Conservation (phyloP, 225 moss, liverwort and hornwort species). For the Lunularia cruciata region DNA sequence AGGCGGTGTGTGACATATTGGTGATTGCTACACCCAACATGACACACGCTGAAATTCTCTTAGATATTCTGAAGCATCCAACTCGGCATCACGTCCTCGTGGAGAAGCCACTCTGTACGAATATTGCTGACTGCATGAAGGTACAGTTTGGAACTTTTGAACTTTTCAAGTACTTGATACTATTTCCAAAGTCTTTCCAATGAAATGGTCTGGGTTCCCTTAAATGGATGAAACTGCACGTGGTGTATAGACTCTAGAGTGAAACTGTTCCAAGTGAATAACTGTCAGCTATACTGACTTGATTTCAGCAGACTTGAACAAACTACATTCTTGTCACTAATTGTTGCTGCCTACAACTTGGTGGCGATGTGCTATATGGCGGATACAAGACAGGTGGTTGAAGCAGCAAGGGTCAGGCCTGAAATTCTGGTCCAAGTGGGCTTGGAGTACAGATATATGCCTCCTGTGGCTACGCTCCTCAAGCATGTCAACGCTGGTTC, state of each 20-base stretch:
- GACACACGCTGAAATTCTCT: conserved; percentile 73
- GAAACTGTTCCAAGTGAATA: no score
- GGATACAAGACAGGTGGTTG: conserved; percentile 49
- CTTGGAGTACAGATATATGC: conserved; percentile 85
- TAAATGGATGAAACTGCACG: no score
- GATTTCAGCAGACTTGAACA: no score
- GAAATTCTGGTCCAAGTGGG: conserved; percentile 85
- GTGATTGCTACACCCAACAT: conserved; percentile 81
- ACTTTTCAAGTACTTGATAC: no score
- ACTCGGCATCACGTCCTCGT: conserved; percentile 68
- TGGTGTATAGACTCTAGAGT: no score
- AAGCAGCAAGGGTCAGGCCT: conserved; percentile 64
- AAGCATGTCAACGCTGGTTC: conserved; percentile 51
- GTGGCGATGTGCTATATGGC: no score
- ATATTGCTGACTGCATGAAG: conserved; percentile 68
- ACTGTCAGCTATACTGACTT: no score
- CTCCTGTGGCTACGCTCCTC: conserved; percentile 62
- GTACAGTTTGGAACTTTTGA: no score
- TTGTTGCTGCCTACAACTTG: no score
- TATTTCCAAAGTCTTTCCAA: no score
- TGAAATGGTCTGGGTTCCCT: no score
- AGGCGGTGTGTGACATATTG: conserved; percentile 68
- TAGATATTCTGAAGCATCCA: conserved; percentile 68
- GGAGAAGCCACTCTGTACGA: conserved; percentile 86
- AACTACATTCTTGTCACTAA: no score